Conservation (phyloP, 2,329 filamentous ascomycete species). For the Harringtonia lauricola region DNA sequence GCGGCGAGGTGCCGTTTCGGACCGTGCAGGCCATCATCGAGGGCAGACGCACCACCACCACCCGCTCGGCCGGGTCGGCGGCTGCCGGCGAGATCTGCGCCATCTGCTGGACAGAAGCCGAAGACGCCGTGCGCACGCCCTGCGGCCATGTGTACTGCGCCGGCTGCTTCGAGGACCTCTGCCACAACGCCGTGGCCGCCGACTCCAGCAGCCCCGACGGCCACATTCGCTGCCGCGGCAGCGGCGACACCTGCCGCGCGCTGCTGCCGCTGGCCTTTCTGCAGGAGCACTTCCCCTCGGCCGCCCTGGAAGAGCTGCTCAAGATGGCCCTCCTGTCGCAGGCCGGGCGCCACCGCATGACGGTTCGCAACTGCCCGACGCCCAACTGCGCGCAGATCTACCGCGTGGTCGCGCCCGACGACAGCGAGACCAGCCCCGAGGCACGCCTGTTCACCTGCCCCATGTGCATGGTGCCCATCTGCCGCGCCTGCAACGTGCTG, state of each 20-base stretch:
- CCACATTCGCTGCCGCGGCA: conserved; percentile 9
- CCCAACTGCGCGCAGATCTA: too few species aligned
- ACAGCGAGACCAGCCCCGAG: too few species aligned
- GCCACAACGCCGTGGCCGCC: too few species aligned
- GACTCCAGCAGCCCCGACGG: not conserved
- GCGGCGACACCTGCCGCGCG: conserved; percentile 13
- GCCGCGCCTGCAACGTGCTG: too few species aligned
- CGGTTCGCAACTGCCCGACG: conserved; percentile 29
- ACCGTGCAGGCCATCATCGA: not conserved
- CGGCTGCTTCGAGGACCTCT: conserved; percentile 27
- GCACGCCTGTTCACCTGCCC: too few species aligned
- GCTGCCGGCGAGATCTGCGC: conserved; percentile 12
- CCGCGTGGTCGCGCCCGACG: too few species aligned
- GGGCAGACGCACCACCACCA: not conserved
- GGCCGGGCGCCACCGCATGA: conserved; percentile 18
- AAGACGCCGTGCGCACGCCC: conserved; percentile 21
- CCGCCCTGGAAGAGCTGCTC: conserved; percentile 25
- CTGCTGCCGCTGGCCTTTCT: conserved; percentile 17
- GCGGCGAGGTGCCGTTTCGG: conserved; percentile 4
- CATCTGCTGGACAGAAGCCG: conserved; percentile 24
- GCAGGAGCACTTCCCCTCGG: conserved; percentile 19
- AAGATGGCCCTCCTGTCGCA: conserved; percentile 23
- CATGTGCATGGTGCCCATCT: too few species aligned
- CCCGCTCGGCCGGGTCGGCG: not conserved
- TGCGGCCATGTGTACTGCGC: conserved; percentile 32